Base-by-base conservation (phyloP, 148 eudicot species). In the Rhododendron ovatum region DNA sequence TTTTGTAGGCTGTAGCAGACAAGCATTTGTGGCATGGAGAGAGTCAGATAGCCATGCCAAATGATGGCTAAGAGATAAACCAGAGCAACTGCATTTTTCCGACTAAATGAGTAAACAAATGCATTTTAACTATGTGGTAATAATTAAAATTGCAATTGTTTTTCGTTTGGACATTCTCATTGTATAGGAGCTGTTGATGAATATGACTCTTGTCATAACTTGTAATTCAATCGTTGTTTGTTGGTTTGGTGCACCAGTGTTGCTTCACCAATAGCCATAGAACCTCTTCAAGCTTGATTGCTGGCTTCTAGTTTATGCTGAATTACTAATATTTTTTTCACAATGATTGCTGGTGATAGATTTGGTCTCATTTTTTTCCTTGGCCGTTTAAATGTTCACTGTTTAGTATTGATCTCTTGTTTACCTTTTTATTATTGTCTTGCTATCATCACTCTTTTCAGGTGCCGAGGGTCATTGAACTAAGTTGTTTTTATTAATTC, bases 381-480 rank as follows among this genome's bases (percentile, higher is more conserved):
- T 15, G 11, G 4, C 37, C 37, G 24, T 82, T 24, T 3, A 63
- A 14, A 17, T 81, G 69, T 81, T 35, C 7, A 30, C 45, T 81
- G 33, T 57, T 35, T 50, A 1, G 17, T 73, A 74, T 39, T 73
- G 57, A 1, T 15, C 61, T 61, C 37, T 85, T 33, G 50, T 63
- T 51, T 65, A 26, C 17, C 13, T 6, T 51, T n/a, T 3, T 24
- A 67, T 22, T 51, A 48, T 74, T 39, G 8, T 87, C 85, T 71
- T 43, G 77, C 78, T n/a, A 28, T 79, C 43, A 33, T 74, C 80
- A 50, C 85, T 30, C 59, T 78, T 87, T 89, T 79, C 90, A 96
- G 99, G 94, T 96, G 99, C 73, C 98, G 99, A 81, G 99, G 99
- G 65, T 95, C 99, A 73, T 85, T 96, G 94, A 96, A 96, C 85